phyloP scores from a whole-genome alignment of 1,284 basidiomycete genomes.

The Rugosomyces carneus region DNA sequence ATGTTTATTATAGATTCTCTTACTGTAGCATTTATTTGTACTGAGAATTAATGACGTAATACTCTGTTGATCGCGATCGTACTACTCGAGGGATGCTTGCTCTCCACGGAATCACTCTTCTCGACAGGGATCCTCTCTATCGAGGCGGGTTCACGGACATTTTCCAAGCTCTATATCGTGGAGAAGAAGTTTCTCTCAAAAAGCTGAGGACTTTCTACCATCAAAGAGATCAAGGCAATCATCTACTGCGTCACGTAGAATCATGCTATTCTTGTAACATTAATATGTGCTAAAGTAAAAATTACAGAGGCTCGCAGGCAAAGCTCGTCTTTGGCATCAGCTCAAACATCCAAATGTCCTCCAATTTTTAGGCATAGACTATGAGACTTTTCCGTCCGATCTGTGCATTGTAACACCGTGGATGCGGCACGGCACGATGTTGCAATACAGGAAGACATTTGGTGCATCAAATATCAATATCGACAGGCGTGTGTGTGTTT shows the following conservation, averaged over 20 bases:
- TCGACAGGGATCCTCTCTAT: conserved; percentile 15
- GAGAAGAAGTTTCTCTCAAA: conserved; percentile 20
- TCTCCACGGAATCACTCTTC: conserved; percentile 13
- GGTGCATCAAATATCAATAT: conserved; percentile 15
- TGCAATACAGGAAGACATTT: conserved; percentile 15
- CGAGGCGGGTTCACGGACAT: conserved; percentile 21
- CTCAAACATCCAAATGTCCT: conserved; percentile 20
- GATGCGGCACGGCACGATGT: conserved; percentile 20
- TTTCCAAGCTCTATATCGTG: conserved; percentile 17
- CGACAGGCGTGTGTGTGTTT: conserved; percentile 11
- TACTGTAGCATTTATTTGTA: too few relatives aligned
- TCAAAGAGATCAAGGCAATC: conserved; percentile 10
- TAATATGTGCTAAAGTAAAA: neutral
- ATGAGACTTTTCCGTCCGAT: conserved; percentile 17
- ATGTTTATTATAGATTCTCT: too few relatives aligned
- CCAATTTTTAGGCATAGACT: conserved; percentile 19
- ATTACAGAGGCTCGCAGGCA: conserved; percentile 15
- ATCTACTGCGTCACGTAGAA: conserved; percentile 13
- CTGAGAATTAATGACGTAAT: too few relatives aligned
- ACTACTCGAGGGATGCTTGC: too few relatives aligned
- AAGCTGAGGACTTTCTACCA: conserved; percentile 19
- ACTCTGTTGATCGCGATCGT: too few relatives aligned
- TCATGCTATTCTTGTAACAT: neutral
- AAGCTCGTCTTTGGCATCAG: conserved; percentile 20
- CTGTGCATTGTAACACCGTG: conserved; percentile 19